Evolutionary conservation across 2,329 filamentous ascomycete species (phyloP).

Genomic region (Talaromyces albobiverticillius): DNA sequence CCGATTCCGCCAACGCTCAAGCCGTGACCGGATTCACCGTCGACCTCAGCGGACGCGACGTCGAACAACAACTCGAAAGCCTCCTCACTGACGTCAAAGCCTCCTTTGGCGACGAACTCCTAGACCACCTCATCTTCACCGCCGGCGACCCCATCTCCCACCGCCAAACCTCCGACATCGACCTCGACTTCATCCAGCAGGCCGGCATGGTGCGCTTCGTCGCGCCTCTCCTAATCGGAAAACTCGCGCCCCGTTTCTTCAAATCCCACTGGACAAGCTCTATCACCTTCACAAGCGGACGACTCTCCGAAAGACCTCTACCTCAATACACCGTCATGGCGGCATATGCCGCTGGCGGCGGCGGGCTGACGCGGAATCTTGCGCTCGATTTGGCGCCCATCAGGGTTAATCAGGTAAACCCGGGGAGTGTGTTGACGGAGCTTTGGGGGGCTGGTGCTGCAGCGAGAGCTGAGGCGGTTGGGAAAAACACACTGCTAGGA

Average conservation of each 20-base stretch:
- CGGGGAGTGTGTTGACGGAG: conserved; percentile 54
- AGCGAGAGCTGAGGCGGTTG: conserved; percentile 18
- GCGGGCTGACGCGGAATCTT: conserved; percentile 54
- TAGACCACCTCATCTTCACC: conserved; percentile 59
- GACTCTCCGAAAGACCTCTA: conserved; percentile 44
- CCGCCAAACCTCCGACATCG: conserved; percentile 22
- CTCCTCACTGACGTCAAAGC: conserved; percentile 43
- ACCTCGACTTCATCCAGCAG: conserved; percentile 21
- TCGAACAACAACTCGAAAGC: conserved; percentile 43
- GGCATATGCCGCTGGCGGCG: conserved; percentile 23
- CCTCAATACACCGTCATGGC: conserved; percentile 32
- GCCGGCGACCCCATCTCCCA: conserved; percentile 50
- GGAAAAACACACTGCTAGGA: conserved; percentile 22
- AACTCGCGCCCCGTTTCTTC: conserved; percentile 48
- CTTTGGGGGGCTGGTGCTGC: conserved; percentile 33
- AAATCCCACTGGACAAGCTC: conserved; percentile 42
- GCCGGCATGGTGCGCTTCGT: conserved; percentile 33
- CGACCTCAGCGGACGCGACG: conserved; percentile 46
- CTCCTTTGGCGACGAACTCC: not conserved
- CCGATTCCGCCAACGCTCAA: conserved; percentile 28
- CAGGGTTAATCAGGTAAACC: conserved; percentile 61
- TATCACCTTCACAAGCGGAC: conserved; percentile 55
- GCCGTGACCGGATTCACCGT: conserved; percentile 45
- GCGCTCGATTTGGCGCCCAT: conserved; percentile 63
- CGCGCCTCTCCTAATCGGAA: conserved; percentile 49